These are phyloP conservation scores for Anethum foeniculum DNA, from an alignment of 140 eudicot species.

Conservation along the genomic window DNA sequence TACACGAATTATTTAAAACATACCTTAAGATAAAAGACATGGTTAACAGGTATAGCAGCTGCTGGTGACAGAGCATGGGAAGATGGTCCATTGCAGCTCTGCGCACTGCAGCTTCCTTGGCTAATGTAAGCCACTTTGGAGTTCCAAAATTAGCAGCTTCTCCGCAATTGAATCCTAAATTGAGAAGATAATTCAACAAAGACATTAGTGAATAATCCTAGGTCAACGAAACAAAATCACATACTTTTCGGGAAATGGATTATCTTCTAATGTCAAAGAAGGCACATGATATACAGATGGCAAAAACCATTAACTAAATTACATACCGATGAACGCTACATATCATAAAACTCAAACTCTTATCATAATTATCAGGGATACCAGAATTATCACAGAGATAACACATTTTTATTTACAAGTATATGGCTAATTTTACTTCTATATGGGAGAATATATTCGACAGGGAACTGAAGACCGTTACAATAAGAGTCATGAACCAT, in stretches of 20 bases:
- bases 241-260: neutral
- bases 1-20: conserved; percentile 9
- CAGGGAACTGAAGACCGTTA: neutral
- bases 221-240: neutral
- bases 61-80: conserved; percentile 99
- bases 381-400: neutral
- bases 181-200: conserved; percentile 9
- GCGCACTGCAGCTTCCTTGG: conserved; percentile 97
- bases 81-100: conserved; percentile 96
- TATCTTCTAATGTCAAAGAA: neutral
- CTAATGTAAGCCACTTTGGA: conserved; percentile 81
- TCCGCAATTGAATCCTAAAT: conserved; percentile 87
- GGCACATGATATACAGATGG: neutral
- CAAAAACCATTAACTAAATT: neutral
- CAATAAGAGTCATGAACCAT: neutral
- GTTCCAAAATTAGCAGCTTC: conserved; percentile 99
- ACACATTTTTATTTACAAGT: neutral
- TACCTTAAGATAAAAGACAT: conserved; percentile 95
- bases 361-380: neutral
- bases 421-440: neutral
- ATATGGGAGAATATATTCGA: neutral
- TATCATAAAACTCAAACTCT: neutral
- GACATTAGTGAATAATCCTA: neutral
- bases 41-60: conserved; percentile 72
- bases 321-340: neutral